Base-by-base conservation (phyloP, 306 rosid species). In the Adenanthera pavonina region DNA sequence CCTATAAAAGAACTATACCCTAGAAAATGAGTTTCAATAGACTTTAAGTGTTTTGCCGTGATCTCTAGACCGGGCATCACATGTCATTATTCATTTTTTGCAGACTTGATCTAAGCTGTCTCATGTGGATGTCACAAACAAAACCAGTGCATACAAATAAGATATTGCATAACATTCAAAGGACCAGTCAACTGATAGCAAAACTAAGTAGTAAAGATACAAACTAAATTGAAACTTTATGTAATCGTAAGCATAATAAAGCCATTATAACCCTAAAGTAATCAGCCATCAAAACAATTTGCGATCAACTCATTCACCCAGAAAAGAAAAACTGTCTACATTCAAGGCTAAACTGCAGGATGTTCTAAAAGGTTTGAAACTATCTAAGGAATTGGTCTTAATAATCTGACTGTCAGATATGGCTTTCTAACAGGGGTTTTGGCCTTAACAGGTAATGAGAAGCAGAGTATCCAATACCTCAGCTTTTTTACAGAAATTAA, bases 151-250 rank as follows among this genome's bases (percentile, higher is more conserved):
- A 74, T 51, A 36, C 9, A 19, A 48, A 72, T 49, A 34, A 25
- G 77, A 64, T 51, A 66, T 7, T 53, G 53, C 7, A 11, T 12
- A 2, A 74, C 52, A 41, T 47, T 46, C 35, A 57, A 6, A 54
- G 20, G 60, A 65, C 12, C 62, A 6, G 57, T 14, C 57, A 5
- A 34, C 44, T 49, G 33, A 44, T 11, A 40, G 66, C 40, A 62
- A 81, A 11, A 56, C 33, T 41, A 70, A 75, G 34, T 74, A 75
- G 17, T 34, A 53, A 66, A 53, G 69, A 75, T 44, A 53, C 8
- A 53, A 30, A 54, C 13, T 51, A 53, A 51, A 66, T 43, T 53
- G 8, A 74, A 54, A 35, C 2, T 25, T 53, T 0, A 73, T 64
- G 75, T 48, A 62, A 72, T 5, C 68, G 6, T 59, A 43, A 33